A percentile compares a stretch with the other conserved stretches of the same genome.
phyloP scores from a whole-genome alignment of 2,329 filamentous ascomycete species.

The Fusarium graminum region DNA sequence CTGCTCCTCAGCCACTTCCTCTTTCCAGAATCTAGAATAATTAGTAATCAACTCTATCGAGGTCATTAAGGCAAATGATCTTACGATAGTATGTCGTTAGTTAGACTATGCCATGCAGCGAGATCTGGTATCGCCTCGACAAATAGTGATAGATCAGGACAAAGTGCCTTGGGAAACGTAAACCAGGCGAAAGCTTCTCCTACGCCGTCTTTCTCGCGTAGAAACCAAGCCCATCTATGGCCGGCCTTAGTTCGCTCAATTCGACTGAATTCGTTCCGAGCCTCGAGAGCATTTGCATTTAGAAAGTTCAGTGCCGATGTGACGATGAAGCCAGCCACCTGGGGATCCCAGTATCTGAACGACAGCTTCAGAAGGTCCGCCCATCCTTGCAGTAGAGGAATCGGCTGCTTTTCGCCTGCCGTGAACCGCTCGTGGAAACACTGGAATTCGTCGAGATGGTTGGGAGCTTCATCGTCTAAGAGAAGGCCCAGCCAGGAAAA shows the following conservation, averaged over 20 bases:
- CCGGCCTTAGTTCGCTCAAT: slow-evolving; percentile 15
- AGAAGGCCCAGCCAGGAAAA: slow-evolving; percentile 27
- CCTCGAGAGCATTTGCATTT: slow-evolving; percentile 18
- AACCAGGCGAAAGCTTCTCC: slow-evolving; percentile 31
- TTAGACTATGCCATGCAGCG: slow-evolving; percentile 12
- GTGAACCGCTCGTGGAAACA: slow-evolving; percentile 21
- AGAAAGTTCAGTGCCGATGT: slow-evolving; percentile 19
- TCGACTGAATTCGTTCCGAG: slow-evolving; percentile 1
- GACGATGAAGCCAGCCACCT: slow-evolving; percentile 25
- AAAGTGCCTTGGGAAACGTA: slow-evolving; percentile 8
- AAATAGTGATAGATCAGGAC: slow-evolving; percentile 16
- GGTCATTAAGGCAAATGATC: fast-evolving
- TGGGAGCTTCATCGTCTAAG: slow-evolving; percentile 14
- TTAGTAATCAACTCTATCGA: background rate
- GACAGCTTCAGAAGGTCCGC: slow-evolving; percentile 12
- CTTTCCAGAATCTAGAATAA: slow-evolving; percentile 13
- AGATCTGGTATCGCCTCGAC: slow-evolving; percentile 25
- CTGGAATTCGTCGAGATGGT: slow-evolving; percentile 2
- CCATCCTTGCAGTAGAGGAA: slow-evolving; percentile 17
- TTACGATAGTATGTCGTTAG: slow-evolving; percentile 20
- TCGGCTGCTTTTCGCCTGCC: background rate
- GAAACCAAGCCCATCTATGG: slow-evolving; percentile 25
- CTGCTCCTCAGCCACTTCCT: slow-evolving; percentile 11
- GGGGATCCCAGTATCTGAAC: slow-evolving; percentile 24
- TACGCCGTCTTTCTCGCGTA: slow-evolving; percentile 27